Percentiles rank a stretch among this genome's conserved stretches.
Evolutionary conservation across 2,329 filamentous ascomycete genomes (phyloP).

Genomic region (Hawksworthiomyces lignivorus): DNA sequence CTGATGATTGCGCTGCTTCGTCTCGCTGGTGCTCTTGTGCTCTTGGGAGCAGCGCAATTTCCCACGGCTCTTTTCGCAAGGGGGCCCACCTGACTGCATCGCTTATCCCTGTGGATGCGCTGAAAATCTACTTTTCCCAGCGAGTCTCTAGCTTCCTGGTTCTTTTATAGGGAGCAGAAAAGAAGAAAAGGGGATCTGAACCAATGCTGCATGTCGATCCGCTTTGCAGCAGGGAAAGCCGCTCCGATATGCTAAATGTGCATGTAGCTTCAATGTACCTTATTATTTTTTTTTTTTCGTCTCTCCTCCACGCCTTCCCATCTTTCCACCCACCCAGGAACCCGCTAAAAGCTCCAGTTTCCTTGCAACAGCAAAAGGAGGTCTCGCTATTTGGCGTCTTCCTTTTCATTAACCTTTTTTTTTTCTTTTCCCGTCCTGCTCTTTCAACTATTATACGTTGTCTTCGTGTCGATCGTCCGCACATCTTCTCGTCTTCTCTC

Average conservation of each 20-base stretch:
- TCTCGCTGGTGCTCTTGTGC: no score
- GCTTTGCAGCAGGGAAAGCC: no score
- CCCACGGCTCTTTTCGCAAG: not conserved
- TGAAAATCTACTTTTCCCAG: no score
- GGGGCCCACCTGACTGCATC: not conserved
- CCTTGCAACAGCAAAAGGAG: not conserved
- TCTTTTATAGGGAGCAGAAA: not conserved
- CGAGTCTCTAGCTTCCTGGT: no score
- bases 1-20: no score
- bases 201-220: no score
- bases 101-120: not conserved
- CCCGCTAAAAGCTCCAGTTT: slow-evolving; percentile 3
- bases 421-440: slow-evolving; percentile 1
- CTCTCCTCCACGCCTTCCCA: no score
- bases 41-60: no score
- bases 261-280: slow-evolving; percentile 5
- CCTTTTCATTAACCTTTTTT: slow-evolving; percentile 1
- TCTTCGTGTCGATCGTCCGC: slow-evolving; percentile 5
- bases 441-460: not conserved
- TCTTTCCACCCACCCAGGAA: no score
- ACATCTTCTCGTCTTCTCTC: slow-evolving; percentile 1
- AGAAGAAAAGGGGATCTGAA: no score
- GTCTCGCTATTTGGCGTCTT: not conserved
- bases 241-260: no score
- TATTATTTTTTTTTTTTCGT: slow-evolving; percentile 1